Percentiles rank a stretch among this genome's conserved stretches.
Conservation (phyloP, 164 flowering plant genomes). For the Vitis rotundifolia region DNA sequence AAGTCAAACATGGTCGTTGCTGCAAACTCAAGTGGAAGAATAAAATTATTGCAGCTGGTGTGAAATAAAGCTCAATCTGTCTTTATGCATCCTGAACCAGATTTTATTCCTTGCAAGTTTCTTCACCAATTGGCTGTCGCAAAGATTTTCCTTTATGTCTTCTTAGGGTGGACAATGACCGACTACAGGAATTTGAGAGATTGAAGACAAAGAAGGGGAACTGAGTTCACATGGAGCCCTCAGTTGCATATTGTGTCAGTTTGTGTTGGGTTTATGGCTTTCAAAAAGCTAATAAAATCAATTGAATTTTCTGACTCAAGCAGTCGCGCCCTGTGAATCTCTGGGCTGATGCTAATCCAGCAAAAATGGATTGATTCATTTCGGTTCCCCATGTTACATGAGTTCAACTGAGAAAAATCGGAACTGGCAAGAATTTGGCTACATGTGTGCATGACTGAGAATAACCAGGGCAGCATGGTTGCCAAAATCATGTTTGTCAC, state of each 20-base stretch:
- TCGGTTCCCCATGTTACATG: neutral
- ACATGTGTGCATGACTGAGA: neutral
- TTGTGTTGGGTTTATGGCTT: neutral
- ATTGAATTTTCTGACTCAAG: neutral
- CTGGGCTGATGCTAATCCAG: neutral
- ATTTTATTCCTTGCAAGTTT: neutral
- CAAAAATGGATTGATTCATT: neutral
- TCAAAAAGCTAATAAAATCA: neutral
- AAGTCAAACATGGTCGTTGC: conserved; percentile 76
- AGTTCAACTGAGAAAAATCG: neutral
- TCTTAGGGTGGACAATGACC: neutral
- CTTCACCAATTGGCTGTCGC: neutral
- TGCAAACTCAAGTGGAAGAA: conserved; percentile 77
- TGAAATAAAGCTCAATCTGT: conserved; percentile 18
- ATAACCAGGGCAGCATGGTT: neutral
- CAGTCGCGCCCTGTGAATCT: neutral
- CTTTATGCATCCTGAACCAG: neutral
- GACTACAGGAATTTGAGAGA: neutral
- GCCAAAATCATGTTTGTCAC: neutral
- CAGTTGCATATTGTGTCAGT: neutral
- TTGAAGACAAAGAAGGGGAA: neutral
- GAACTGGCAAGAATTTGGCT: neutral
- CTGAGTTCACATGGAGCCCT: neutral
- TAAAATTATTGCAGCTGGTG: conserved; percentile 71
- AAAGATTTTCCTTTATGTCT: neutral